Conservation (phyloP, 441 rosid species). For the Flueggea neowawraea region DNA sequence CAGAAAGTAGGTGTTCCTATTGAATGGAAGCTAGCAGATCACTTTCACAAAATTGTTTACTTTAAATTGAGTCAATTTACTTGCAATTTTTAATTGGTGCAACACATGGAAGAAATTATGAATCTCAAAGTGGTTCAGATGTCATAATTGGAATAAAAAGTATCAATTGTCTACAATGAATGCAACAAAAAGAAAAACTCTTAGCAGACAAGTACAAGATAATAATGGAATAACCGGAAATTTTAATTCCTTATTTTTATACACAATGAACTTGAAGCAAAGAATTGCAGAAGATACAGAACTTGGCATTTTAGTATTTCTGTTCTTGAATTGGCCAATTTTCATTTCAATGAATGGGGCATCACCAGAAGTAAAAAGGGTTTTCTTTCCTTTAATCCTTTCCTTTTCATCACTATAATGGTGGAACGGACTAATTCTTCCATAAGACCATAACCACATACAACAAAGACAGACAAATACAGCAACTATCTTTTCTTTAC, state of each 20-base stretch:
- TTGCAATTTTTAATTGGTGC: not conserved
- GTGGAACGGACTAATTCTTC: conserved; percentile 5
- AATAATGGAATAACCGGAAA: not conserved
- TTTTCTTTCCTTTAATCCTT: not conserved
- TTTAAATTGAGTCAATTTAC: not conserved
- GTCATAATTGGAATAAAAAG: no score
- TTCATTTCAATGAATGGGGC: not conserved
- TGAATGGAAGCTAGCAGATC: conserved; percentile 25
- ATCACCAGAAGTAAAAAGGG: not conserved
- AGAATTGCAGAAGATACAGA: not conserved
- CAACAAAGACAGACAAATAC: not conserved
- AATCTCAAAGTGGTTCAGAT: not conserved
- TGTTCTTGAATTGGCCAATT: not conserved
- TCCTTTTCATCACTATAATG: not conserved
- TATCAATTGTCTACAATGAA: not conserved
- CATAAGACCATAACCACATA: conserved; percentile 1
- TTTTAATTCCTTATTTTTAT: no score
- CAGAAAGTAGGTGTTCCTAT: conserved; percentile 19
- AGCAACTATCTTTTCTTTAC: conserved; percentile 2
- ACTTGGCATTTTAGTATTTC: not conserved
- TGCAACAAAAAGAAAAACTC: not conserved
- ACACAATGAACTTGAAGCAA: not conserved
- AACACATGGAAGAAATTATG: not conserved
- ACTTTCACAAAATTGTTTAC: conserved; percentile 21
- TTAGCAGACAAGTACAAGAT: not conserved